phyloP scores from a whole-genome alignment of 768 basidiomycete species.

The Termitomyces sp. region DNA sequence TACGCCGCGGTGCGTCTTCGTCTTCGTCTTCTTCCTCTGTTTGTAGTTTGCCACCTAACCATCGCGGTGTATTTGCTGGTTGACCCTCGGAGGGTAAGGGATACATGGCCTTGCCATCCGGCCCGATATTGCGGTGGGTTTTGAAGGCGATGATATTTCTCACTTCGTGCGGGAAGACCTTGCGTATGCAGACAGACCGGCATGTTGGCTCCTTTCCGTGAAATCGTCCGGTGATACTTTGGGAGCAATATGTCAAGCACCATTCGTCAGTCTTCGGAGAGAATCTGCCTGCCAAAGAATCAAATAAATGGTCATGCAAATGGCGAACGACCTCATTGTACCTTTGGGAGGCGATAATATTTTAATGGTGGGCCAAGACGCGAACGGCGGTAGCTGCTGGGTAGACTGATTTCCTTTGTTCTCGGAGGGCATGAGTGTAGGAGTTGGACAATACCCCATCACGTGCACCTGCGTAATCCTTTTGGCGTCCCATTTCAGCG shows the following conservation, averaged over 20 bases:
- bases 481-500: constrained; percentile 13
- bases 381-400: constrained; percentile 31
- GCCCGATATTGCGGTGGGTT: constrained; percentile 32
- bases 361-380: constrained; percentile 49
- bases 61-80: constrained; percentile 35
- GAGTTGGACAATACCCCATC: constrained; percentile 2
- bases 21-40: constrained; percentile 25
- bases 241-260: constrained; percentile 58
- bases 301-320: not conserved
- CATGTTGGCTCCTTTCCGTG: constrained; percentile 47
- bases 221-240: constrained; percentile 48
- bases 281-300: constrained; percentile 36
- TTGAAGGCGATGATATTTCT: constrained; percentile 42
- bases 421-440: constrained; percentile 21
- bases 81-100: constrained; percentile 69
- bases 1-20: constrained; percentile 15
- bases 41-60: constrained; percentile 35
- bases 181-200: constrained; percentile 56
- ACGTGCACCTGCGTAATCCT: constrained; percentile 10
- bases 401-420: constrained; percentile 18
- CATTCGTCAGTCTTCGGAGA: constrained; percentile 60
- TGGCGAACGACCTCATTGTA: constrained; percentile 10
- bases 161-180: constrained; percentile 64
- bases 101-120: constrained; percentile 45
- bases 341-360: constrained; percentile 48